phyloP scores from a whole-genome alignment of 371 early-diverging fungal species.

The Mortierella sp. region DNA sequence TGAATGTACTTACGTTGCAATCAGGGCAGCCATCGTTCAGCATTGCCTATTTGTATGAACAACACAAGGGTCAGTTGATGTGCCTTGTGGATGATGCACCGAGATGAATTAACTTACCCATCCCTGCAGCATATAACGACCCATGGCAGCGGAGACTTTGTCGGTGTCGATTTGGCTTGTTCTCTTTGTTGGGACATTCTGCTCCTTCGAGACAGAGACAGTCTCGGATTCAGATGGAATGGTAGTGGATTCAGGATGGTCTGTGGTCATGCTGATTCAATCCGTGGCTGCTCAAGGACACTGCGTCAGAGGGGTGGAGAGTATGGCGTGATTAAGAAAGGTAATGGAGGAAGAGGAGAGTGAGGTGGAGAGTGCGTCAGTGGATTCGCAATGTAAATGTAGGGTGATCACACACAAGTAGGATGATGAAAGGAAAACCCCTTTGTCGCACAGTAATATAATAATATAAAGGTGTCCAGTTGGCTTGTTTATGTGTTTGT shows the following conservation, averaged over 20 bases:
- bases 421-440: no score
- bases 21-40: constrained; percentile 54
- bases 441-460: no score
- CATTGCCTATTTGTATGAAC: constrained; percentile 29
- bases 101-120: constrained; percentile 28
- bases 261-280: constrained; percentile 5
- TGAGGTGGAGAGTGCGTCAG: neutral
- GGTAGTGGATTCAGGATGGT: neutral
- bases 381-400: no score
- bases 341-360: neutral
- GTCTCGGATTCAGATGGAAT: neutral
- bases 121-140: constrained; percentile 46
- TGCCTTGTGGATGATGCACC: no score
- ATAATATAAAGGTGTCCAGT: no score
- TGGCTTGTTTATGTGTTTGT: no score
- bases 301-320: no score
- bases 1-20: constrained; percentile 45
- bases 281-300: no score
- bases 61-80: no score
- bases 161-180: constrained; percentile 23
- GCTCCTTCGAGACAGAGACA: neutral
- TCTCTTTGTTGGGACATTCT: neutral
- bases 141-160: constrained; percentile 51
- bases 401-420: no score
- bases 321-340: neutral